A percentile compares a stretch with the other conserved stretches of the same genome.
Evolutionary conservation across 371 early-diverging fungal species (phyloP).

Genomic region (Dinochytrium kinnereticum): DNA sequence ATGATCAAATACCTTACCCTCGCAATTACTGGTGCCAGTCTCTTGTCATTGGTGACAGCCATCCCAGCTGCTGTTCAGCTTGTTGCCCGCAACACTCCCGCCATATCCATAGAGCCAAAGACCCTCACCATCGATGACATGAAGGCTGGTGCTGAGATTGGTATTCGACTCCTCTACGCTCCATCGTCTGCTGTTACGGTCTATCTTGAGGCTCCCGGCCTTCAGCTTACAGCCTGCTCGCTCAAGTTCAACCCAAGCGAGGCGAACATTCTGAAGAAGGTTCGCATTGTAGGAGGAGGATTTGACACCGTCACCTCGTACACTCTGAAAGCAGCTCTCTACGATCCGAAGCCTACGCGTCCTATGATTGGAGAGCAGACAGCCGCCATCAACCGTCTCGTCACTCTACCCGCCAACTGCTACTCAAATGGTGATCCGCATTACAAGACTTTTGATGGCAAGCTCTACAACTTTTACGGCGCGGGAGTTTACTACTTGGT

Average conservation of each 20-base stretch:
- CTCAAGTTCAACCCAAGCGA: not conserved
- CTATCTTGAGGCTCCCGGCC: not conserved
- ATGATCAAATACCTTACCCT: no score
- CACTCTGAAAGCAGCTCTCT: not conserved
- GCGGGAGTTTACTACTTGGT: constrained; percentile 23
- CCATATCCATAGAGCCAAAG: no score
- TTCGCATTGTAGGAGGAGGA: not conserved
- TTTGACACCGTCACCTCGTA: not conserved
- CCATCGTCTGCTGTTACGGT: not conserved
- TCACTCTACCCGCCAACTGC: constrained; percentile 6
- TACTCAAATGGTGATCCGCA: constrained; percentile 26
- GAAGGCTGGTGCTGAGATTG: not conserved
- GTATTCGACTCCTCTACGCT: not conserved
- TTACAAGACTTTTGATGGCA: constrained; percentile 19
- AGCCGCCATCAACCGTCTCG: no score
- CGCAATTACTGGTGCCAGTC: no score
- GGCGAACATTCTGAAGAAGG: not conserved
- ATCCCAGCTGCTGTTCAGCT: no score
- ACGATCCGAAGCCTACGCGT: no score
- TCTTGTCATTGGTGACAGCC: no score
- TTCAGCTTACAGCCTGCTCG: not conserved
- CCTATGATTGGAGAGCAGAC: no score
- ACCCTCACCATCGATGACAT: not conserved
- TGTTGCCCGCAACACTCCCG: no score
- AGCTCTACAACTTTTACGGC: constrained; percentile 6